Evolutionary conservation across 306 rosid genomes (phyloP).

Genomic region (Argentina anserina): DNA sequence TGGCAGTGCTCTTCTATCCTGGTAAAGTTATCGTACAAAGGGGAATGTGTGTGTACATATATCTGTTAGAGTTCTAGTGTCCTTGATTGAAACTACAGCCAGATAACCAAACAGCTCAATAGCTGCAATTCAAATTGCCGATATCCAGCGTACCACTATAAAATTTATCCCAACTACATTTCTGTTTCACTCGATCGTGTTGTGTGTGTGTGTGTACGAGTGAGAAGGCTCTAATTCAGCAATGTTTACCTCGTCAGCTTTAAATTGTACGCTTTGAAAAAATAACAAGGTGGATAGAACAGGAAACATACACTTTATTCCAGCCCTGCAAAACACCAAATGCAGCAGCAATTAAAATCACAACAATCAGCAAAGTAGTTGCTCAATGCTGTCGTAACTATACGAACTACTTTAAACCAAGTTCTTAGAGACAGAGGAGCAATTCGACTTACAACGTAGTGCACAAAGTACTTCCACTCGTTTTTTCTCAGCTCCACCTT

Average conservation of each 20-base stretch:
- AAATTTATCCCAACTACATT: not conserved
- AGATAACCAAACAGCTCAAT: not conserved
- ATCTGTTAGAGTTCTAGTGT: not conserved
- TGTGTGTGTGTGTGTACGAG: not conserved
- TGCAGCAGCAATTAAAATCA: conserved; percentile 2
- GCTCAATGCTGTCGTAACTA: not conserved
- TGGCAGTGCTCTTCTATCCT: conserved; percentile 1
- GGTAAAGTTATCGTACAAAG: not conserved
- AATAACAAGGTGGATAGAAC: conserved; percentile 22
- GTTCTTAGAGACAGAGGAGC: not conserved
- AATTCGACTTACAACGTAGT: conserved; percentile 76
- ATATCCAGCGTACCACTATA: not conserved
- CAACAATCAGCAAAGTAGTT: conserved; percentile 1
- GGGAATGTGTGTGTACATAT: not conserved
- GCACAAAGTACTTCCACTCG: conserved; percentile 89
- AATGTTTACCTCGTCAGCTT: conserved; percentile 17
- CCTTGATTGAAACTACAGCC: not conserved
- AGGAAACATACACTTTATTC: conserved; percentile 62
- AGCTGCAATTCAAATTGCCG: not conserved
- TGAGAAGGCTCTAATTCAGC: conserved; percentile 1
- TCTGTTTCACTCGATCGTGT: not conserved
- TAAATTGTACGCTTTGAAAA: conserved; percentile 18
- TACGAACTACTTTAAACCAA: not conserved
- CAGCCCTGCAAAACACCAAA: conserved; percentile 87
- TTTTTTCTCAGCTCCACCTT: conserved; percentile 71